phyloP scores from a whole-genome alignment of 371 early-diverging fungal species.

The Capillidium heterosporum region DNA sequence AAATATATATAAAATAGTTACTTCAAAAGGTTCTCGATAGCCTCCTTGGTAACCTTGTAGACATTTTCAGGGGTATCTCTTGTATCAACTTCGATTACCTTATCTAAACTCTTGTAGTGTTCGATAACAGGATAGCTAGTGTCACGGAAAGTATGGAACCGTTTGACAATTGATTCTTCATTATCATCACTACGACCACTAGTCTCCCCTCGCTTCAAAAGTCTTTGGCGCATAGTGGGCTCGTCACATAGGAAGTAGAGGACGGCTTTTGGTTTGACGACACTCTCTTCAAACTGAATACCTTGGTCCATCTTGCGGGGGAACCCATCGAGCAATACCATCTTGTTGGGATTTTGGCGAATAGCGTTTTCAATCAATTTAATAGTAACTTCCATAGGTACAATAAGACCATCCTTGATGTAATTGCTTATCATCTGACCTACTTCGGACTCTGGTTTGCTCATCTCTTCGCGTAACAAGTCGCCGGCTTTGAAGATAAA shows the following conservation, averaged over 20 bases:
- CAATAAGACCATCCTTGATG: constrained; percentile 87
- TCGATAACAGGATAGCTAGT: constrained; percentile 83
- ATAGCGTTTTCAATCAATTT: constrained; percentile 75
- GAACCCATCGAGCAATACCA: constrained; percentile 93
- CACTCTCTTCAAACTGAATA: constrained; percentile 69
- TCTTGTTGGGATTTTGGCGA: constrained; percentile 34
- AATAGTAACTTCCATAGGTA: constrained; percentile 89
- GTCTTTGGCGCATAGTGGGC: constrained; percentile 63
- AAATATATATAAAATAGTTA: neutral
- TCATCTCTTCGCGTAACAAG: constrained; percentile 78
- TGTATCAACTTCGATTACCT: constrained; percentile 52
- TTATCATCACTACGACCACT: constrained; percentile 90
- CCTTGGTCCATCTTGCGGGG: constrained; percentile 92
- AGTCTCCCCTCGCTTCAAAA: constrained; percentile 80
- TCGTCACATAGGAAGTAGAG: constrained; percentile 90
- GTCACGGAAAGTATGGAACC: constrained; percentile 70
- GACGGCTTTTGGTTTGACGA: constrained; percentile 43
- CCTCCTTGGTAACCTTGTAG: constrained; percentile 22
- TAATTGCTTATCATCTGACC: constrained; percentile 76
- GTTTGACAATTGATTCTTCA: constrained; percentile 83
- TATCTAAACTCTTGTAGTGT: constrained; percentile 43
- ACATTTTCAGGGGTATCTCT: constrained; percentile 32
- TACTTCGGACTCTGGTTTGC: constrained; percentile 62
- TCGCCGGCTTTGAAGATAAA: constrained; percentile 60
- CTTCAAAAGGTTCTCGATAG: neutral